Conservation (phyloP, 139 green algal genomes). For the Nannochloris sp. region DNA sequence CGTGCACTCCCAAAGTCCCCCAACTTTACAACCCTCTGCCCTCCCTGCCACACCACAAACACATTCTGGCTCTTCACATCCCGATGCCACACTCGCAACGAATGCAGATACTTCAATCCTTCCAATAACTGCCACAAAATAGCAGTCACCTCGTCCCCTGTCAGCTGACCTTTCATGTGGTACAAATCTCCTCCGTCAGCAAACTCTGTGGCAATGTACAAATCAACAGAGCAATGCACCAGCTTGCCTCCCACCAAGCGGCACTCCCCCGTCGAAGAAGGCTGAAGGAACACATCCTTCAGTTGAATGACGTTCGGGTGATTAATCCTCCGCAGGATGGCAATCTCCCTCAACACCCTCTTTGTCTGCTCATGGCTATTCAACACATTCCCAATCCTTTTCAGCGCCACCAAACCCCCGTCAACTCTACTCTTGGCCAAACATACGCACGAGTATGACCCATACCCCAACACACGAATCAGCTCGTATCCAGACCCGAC, state of each 20-base stretch:
- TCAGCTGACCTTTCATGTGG: slow-evolving; percentile 33
- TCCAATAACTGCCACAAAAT: slow-evolving; percentile 68
- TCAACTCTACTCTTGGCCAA: slow-evolving; percentile 49
- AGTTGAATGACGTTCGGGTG: slow-evolving; percentile 78
- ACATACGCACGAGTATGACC: slow-evolving; percentile 62
- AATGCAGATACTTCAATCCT: slow-evolving; percentile 66
- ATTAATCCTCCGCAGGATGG: slow-evolving; percentile 65
- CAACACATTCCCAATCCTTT: slow-evolving; percentile 72
- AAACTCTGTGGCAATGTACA: slow-evolving; percentile 80
- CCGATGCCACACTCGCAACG: slow-evolving; percentile 65
- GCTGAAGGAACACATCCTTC: slow-evolving; percentile 58
- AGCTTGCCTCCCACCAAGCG: slow-evolving; percentile 52
- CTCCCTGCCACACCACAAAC: slow-evolving; percentile 44
- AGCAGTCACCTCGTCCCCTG: slow-evolving; percentile 32
- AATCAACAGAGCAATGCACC: slow-evolving; percentile 55
- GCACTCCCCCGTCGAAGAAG: slow-evolving; percentile 36
- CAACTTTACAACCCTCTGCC: slow-evolving; percentile 58
- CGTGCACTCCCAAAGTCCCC: slow-evolving; percentile 77
- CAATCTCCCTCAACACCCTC: slow-evolving; percentile 78
- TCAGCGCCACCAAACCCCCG: slow-evolving; percentile 65
- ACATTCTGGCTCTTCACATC: slow-evolving; percentile 89
- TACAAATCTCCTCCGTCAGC: slow-evolving; percentile 56
- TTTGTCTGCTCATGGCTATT: slow-evolving; percentile 65
- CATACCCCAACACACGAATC: slow-evolving; percentile 48
- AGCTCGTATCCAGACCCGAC: slow-evolving; percentile 59